Base-by-base conservation (phyloP, 371 early-diverging fungal species). In the Mortierella sp. region DNA sequence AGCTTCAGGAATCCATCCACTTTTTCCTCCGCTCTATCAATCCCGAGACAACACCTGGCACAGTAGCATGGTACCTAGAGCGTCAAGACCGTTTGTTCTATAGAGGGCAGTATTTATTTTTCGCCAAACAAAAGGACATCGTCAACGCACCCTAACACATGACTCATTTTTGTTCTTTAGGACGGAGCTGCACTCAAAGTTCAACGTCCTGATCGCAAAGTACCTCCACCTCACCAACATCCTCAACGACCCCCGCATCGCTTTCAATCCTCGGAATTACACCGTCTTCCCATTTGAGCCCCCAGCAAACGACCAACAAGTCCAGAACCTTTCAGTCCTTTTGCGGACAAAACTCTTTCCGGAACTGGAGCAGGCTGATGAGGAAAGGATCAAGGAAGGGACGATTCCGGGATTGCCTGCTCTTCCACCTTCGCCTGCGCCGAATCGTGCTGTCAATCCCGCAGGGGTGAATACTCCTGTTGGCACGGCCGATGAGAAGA, bases 101-200 rank as follows among this genome's bases (percentile, higher is more conserved):
- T 16, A 14, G 50, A 14, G 50, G 6, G 50, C 4, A 26, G 26
- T n/a, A 26, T 37, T 14, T 26, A 43, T 51, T 37, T 37, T 54
- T 21, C 43, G 37, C 4, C 71, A 28, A 21, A 11, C 3, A 28
- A 14, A 37, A 50, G 40, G 43, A 10, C 26, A 28, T 37, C 26
- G 0, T 37, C 21, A 21, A 31, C 71, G 10, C n/a, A 8, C 5
- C 14, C 21, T 31, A 19, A 31, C 53, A n/a, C 54, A 43, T 26
- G 0, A 8, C 6, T 28, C 37, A 43, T 24, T 44, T 8, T 59
- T 34, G 1, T 46, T 31, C 57, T 28, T 10, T 77, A 85, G 85
- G 85, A 81, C 81, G 54, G 85, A 85, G 46, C 51, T 85, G 5
- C 85, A 85, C 37, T 85, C 85, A 43, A 85, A 85, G 61, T 85